phyloP scores from a whole-genome alignment of 805 yeast species.

The Saccharomyces eubayanus region DNA sequence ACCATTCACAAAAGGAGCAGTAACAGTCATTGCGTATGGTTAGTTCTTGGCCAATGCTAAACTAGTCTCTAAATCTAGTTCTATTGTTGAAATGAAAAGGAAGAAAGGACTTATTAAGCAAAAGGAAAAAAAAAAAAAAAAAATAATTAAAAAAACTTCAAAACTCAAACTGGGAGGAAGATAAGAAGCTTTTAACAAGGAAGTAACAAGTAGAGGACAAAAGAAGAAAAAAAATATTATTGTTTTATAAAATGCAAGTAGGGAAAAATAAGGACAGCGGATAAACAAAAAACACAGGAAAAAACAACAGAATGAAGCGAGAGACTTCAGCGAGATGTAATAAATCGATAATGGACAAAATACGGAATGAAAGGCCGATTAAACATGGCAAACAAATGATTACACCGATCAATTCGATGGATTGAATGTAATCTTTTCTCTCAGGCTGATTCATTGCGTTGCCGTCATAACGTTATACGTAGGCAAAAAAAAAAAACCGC shows the following conservation, averaged over 20 bases:
- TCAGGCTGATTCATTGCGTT: too few species aligned
- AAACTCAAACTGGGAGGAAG: background rate
- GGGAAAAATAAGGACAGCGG: background rate
- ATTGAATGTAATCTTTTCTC: too few species aligned
- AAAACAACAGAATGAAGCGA: background rate
- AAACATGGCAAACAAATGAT: background rate
- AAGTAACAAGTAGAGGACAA: background rate
- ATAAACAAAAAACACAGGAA: background rate
- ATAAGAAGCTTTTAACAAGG: background rate
- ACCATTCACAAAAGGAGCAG: conserved; percentile 40
- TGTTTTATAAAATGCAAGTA: background rate
- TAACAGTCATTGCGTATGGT: conserved; percentile 15
- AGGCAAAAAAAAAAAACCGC: background rate
- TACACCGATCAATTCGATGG: background rate
- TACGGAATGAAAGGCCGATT: background rate
- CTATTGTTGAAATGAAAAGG: background rate
- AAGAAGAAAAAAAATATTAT: background rate
- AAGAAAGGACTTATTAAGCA: background rate
- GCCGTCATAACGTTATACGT: background rate
- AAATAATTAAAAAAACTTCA: background rate
- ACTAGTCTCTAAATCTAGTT: background rate
- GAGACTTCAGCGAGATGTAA: background rate
- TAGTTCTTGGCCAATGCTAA: background rate
- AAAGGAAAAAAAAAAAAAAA: background rate
- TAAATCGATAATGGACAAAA: background rate